A percentile compares a stretch with the other conserved stretches of the same genome.
Evolutionary conservation across 768 basidiomycete species (phyloP).

Genomic region (Phaeotremella skinneri): DNA sequence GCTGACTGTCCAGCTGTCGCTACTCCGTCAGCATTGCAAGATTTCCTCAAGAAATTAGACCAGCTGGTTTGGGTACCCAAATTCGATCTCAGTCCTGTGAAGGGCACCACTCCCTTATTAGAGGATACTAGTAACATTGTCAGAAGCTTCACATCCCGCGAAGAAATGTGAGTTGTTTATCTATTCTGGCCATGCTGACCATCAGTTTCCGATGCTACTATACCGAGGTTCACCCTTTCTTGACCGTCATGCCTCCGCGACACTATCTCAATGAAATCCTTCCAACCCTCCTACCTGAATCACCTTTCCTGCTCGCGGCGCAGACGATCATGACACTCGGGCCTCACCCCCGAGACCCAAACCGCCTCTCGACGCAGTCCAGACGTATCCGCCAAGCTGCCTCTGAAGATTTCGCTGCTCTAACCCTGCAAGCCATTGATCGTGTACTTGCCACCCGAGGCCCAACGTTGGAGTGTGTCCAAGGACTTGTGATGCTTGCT

Average conservation of each 20-base stretch:
- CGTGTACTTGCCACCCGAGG: slow-evolving; percentile 16
- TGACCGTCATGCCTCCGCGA: slow-evolving; percentile 46
- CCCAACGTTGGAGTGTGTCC: slow-evolving; percentile 40
- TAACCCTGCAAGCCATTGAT: slow-evolving; percentile 33
- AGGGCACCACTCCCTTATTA: not conserved
- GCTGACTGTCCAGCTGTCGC: slow-evolving; percentile 11
- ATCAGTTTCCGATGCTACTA: slow-evolving; percentile 42
- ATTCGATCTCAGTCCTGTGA: slow-evolving; percentile 3
- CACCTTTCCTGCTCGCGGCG: slow-evolving; percentile 47
- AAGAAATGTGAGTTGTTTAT: slow-evolving; percentile 38
- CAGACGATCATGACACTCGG: slow-evolving; percentile 45
- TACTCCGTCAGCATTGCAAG: slow-evolving; percentile 39
- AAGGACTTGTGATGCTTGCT: slow-evolving; percentile 43
- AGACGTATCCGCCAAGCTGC: slow-evolving; percentile 36
- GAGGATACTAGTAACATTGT: slow-evolving; percentile 40
- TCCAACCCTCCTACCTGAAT: slow-evolving; percentile 31
- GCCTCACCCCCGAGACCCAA: slow-evolving; percentile 41
- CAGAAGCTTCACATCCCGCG: slow-evolving; percentile 23
- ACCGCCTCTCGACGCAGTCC: slow-evolving; percentile 38
- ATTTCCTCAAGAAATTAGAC: slow-evolving; percentile 46
- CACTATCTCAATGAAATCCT: slow-evolving; percentile 33
- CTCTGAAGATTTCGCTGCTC: slow-evolving; percentile 26
- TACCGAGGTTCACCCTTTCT: slow-evolving; percentile 49
- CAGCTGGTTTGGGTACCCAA: slow-evolving; percentile 25
- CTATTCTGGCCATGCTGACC: not conserved